These are phyloP conservation scores for Ceriops tagal DNA, from an alignment of 345 rosid genomes.

Conservation along the genomic window DNA sequence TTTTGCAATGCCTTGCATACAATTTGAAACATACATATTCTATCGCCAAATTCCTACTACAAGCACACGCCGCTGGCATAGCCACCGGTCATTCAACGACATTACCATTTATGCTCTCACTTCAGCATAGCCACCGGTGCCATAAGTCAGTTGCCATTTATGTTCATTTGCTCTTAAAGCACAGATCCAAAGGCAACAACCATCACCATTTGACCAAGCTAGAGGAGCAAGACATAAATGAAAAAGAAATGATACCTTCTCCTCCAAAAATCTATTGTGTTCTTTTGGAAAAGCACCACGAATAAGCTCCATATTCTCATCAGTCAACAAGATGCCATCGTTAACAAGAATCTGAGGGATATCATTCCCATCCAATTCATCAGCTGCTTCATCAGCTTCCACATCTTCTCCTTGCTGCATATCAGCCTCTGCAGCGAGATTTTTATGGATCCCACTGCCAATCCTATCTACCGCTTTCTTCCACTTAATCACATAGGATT, in stretches of 20 bases:
- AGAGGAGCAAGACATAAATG: neutral
- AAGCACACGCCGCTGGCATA: too few species aligned
- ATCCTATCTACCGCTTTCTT: conserved; percentile 41
- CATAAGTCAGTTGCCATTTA: too few species aligned
- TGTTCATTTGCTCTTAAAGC: too few species aligned
- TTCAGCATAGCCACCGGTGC: too few species aligned
- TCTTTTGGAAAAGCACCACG: conserved; percentile 66
- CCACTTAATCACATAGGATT: conserved; percentile 69
- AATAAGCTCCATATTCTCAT: conserved; percentile 70
- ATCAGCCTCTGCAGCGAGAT: conserved; percentile 31
- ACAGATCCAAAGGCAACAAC: too few species aligned
- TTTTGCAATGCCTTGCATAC: too few species aligned
- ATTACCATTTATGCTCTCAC: too few species aligned
- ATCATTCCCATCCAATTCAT: conserved; percentile 42
- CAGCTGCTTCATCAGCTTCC: conserved; percentile 46
- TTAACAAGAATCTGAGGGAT: conserved; percentile 50
- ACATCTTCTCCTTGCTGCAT: conserved; percentile 33
- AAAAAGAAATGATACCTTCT: conserved; percentile 47
- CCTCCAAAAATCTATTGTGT: conserved; percentile 50
- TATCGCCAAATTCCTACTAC: too few species aligned
- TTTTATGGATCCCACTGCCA: conserved; percentile 18
- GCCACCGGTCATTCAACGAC: too few species aligned
- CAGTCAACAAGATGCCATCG: conserved; percentile 61
- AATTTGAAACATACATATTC: too few species aligned
- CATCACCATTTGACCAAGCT: too few species aligned